Evolutionary conservation across 2,329 filamentous ascomycete species (phyloP).

Genomic region (Xylariaceae sp.): DNA sequence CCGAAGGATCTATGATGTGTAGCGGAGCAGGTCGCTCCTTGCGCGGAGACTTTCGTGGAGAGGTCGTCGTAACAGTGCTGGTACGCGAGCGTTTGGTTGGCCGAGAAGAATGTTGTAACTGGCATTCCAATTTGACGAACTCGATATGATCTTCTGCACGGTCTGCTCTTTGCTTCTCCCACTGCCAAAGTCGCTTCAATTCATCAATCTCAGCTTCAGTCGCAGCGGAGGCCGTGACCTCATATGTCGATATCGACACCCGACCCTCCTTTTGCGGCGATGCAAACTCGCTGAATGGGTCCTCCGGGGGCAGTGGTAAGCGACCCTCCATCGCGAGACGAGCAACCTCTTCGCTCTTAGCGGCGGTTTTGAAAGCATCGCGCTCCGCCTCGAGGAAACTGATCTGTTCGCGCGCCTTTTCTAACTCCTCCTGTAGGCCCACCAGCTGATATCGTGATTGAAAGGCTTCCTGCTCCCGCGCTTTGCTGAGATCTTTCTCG

Average conservation of each 20-base stretch:
- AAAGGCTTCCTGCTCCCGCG: conserved; percentile 67
- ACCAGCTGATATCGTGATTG: conserved; percentile 62
- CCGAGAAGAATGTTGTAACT: conserved; percentile 58
- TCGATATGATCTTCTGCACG: conserved; percentile 70
- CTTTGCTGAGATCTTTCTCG: conserved; percentile 58
- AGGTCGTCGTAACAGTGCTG: conserved; percentile 24
- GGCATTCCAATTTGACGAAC: conserved; percentile 72
- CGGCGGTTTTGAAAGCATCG: conserved; percentile 67
- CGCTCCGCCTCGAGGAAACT: conserved; percentile 69
- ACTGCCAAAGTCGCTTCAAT: conserved; percentile 48
- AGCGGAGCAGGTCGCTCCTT: conserved; percentile 33
- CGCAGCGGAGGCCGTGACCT: conserved; percentile 51
- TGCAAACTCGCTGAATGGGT: conserved; percentile 57
- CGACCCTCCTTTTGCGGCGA: conserved; percentile 52
- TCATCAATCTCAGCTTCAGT: conserved; percentile 59
- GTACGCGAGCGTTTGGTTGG: conserved; percentile 44
- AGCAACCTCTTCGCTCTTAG: conserved; percentile 69
- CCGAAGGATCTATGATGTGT: conserved; percentile 39
- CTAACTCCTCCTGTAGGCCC: conserved; percentile 62
- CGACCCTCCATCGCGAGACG: conserved; percentile 68
- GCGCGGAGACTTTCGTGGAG: conserved; percentile 34
- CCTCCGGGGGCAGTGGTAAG: conserved; percentile 57
- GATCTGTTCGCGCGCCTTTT: conserved; percentile 58
- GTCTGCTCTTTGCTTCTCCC: conserved; percentile 60
- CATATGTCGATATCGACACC: conserved; percentile 44